Evolutionary conservation across 2,329 filamentous ascomycete genomes (phyloP).

Genomic region (Diaporthe caulivora): DNA sequence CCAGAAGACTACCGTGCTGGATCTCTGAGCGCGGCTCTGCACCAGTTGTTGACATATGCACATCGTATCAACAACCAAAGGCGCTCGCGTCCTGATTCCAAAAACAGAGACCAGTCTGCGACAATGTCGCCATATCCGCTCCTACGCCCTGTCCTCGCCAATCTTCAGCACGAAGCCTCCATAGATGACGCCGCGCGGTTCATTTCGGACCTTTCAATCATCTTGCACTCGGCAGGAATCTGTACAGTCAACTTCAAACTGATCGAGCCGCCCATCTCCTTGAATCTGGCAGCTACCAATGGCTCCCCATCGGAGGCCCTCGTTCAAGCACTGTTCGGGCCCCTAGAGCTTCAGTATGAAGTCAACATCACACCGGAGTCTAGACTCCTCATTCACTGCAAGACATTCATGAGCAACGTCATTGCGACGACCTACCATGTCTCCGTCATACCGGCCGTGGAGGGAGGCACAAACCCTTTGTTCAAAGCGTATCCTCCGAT

Average conservation of each 20-base stretch:
- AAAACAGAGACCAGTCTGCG: conserved; percentile 51
- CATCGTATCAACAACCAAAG: conserved; percentile 81
- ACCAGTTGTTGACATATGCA: conserved; percentile 82
- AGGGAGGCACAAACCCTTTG: conserved; percentile 48
- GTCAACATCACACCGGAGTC: conserved; percentile 59
- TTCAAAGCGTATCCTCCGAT: conserved; percentile 57
- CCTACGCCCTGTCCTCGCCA: conserved; percentile 64
- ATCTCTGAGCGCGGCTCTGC: conserved; percentile 74
- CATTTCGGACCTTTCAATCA: conserved; percentile 57
- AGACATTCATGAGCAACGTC: conserved; percentile 58
- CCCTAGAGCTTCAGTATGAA: conserved; percentile 57
- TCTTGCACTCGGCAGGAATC: conserved; percentile 62
- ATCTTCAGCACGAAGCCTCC: conserved; percentile 58
- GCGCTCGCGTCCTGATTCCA: conserved; percentile 69
- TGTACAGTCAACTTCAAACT: conserved; percentile 57
- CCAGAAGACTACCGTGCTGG: conserved; percentile 70
- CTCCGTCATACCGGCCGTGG: conserved; percentile 50
- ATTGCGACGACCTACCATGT: conserved; percentile 60
- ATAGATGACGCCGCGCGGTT: conserved; percentile 55
- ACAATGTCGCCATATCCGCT: conserved; percentile 61
- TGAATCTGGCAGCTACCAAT: conserved; percentile 43
- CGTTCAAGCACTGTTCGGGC: conserved; percentile 56
- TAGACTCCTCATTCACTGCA: conserved; percentile 58
- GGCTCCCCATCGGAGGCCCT: conserved; percentile 57
- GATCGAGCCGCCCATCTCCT: conserved; percentile 51